Evolutionary conservation across 305 asterid species (phyloP), one percentile per base, ranked within the genome.

Genomic region (Plantago coronopus): DNA sequence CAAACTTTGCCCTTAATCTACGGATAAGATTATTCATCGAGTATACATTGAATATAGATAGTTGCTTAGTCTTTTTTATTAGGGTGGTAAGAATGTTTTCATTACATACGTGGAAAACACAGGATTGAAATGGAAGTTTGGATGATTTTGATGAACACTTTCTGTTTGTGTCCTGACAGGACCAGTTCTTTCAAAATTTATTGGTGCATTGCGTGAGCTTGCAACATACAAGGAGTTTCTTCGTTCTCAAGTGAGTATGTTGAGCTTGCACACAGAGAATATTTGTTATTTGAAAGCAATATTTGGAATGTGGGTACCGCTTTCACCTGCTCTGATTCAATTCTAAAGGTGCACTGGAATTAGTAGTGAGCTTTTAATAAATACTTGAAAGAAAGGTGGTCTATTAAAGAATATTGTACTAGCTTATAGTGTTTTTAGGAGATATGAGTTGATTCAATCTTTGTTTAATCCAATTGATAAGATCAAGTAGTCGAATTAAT

Each of bases 171-270:
- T 71, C 66, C 34, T 67, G 62, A 68, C 75, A 93, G 99, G 99
- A 56, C 99, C 99, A 54, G 87, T 89, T 50, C 72, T 93, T 63
- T 78, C 94, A 56, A 93, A 87, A 80, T 89, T 89, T 76, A 74
- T 79, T 63, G 69, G 78, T 72, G 85, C 89, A 56, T 71, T 93
- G 64, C 84, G 72, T 55, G 99, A 93, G 83, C 88, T 93, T 76
- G 88, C 94, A 51, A 74, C 95, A 19, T 93, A 89, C 83, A 89
- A 93, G 81, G 99, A 93, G 71, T 91, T 93, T 77, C 97, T 93
- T 56, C 90, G 96, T 63, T 82, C 99, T 56, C 99, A 93, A 78
- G 99, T 83, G 73, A 61, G 79, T 58, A 60, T 54, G 57, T 59
- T 4, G 0, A 7, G 40, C 57, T 51, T 48, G 59, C 61, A 56